Conservation (phyloP, 2,329 filamentous ascomycete genomes). For the Tolypocladium paradoxum region DNA sequence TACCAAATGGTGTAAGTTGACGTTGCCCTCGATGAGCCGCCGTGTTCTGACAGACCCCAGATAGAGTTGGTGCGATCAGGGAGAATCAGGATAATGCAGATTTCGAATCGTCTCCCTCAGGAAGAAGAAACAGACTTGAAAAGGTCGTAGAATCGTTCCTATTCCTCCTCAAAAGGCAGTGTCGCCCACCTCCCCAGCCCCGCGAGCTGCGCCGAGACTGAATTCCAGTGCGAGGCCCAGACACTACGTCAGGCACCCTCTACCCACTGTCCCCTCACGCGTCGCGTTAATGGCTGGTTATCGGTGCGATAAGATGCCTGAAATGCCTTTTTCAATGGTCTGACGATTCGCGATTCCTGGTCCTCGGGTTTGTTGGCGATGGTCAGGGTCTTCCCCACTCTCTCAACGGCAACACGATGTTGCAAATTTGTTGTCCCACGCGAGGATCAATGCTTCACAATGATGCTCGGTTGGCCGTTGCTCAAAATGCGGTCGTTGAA, state of each 20-base stretch:
- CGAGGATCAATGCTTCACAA: not conserved
- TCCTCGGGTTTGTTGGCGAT: not conserved
- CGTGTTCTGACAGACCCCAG: not conserved
- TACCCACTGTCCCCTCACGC: not conserved
- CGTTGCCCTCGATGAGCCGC: not conserved
- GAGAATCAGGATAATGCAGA: not conserved
- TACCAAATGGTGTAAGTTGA: not conserved
- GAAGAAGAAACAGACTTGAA: not conserved
- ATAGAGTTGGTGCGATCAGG: not conserved
- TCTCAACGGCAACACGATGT: not conserved
- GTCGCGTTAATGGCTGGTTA: not conserved
- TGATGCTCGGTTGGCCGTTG: not conserved
- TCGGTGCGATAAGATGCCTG: not conserved
- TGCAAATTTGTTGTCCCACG: not conserved
- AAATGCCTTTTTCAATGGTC: not conserved
- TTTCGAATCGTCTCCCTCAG: not conserved
- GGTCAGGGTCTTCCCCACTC: not conserved
- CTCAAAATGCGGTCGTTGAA: not conserved
- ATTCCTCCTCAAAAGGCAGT: not conserved
- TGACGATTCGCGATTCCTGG: not conserved
- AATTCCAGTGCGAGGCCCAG: constrained; percentile 13
- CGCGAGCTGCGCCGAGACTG: constrained; percentile 8
- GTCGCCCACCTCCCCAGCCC: constrained; percentile 6
- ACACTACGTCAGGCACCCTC: constrained; percentile 2
- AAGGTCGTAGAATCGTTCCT: not conserved